Evolutionary conservation across 2,329 filamentous ascomycete species (phyloP).

Genomic region (Fonsecaea monophora): DNA sequence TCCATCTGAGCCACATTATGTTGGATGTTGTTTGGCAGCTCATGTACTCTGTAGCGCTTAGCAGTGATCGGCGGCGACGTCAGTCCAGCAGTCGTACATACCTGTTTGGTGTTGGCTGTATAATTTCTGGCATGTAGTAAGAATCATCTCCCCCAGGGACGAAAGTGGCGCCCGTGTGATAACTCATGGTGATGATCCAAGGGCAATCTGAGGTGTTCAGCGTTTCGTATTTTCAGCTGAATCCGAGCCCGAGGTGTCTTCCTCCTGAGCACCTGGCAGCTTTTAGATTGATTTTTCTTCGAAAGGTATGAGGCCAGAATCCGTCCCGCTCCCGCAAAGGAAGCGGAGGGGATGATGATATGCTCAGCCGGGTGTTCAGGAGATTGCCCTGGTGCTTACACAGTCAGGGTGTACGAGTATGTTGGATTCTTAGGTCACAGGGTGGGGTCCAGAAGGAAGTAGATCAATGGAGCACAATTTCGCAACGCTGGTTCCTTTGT

Average conservation of each 20-base stretch:
- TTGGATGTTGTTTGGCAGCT: conserved; percentile 85
- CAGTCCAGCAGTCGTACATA: conserved; percentile 49
- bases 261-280: background rate
- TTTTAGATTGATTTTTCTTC: conserved; percentile 1
- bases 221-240: conserved; percentile 14
- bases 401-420: conserved; percentile 15
- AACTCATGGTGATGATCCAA: conserved; percentile 32
- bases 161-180: conserved; percentile 64
- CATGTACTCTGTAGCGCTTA: conserved; percentile 81
- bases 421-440: conserved; percentile 8
- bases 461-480: conserved; percentile 33
- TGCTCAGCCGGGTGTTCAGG: conserved; percentile 6
- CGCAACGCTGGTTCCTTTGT: conserved; percentile 19
- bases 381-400: conserved; percentile 22
- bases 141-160: conserved; percentile 72
- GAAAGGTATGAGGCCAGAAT: conserved; percentile 5
- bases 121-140: conserved; percentile 72
- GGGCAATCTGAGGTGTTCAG: background rate
- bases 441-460: conserved; percentile 24
- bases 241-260: conserved; percentile 17
- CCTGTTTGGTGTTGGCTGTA: conserved; percentile 75
- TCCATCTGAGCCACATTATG: conserved; percentile 91
- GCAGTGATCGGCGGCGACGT: conserved; percentile 57
- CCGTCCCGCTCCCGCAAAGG: background rate
- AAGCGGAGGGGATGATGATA: conserved; percentile 14